Evolutionary conservation across 805 yeast genomes (phyloP).

Genomic region (Candida khao-thaluensis): DNA sequence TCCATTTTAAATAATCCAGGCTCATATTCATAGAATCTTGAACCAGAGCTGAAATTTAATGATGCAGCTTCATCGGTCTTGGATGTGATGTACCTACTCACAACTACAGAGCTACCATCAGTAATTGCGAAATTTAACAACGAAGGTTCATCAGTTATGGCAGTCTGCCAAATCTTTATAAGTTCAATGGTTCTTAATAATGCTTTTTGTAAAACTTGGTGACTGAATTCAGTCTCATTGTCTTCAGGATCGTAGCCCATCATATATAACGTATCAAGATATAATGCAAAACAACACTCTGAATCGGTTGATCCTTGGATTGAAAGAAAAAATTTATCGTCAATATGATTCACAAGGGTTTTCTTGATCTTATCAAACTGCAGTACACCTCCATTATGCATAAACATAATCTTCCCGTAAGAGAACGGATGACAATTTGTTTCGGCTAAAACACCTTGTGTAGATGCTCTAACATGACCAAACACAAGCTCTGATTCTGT

Average conservation of each 20-base stretch:
- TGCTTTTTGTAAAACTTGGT: slow-evolving; percentile 62
- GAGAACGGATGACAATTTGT: slow-evolving; percentile 97
- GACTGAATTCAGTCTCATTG: slow-evolving; percentile 39
- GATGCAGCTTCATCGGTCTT: slow-evolving; percentile 95
- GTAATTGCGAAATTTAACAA: slow-evolving; percentile 91
- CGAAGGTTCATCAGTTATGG: slow-evolving; percentile 64
- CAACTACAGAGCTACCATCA: slow-evolving; percentile 84
- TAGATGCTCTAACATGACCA: slow-evolving; percentile 95
- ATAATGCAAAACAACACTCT: slow-evolving; percentile 91
- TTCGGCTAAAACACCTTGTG: slow-evolving; percentile 90
- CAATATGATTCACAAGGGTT: slow-evolving; percentile 64
- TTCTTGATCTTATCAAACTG: slow-evolving; percentile 74
- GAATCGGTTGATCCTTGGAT: slow-evolving; percentile 96
- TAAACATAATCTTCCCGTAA: slow-evolving; percentile 83
- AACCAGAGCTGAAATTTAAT: slow-evolving; percentile 89
- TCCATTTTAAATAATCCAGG: slow-evolving; percentile 96
- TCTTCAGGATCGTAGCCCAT: slow-evolving; percentile 72
- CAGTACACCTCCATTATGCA: slow-evolving; percentile 95
- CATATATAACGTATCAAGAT: slow-evolving; percentile 69
- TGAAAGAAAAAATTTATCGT: slow-evolving; percentile 73
- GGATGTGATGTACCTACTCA: slow-evolving; percentile 84
- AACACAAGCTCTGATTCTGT: slow-evolving; percentile 82
- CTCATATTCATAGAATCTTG: slow-evolving; percentile 82
- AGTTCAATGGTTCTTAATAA: slow-evolving; percentile 68
- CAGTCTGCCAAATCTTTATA: slow-evolving; percentile 78